Conservation (phyloP, 2,329 filamentous ascomycete genomes). For the Cladophialophora bantiana region DNA sequence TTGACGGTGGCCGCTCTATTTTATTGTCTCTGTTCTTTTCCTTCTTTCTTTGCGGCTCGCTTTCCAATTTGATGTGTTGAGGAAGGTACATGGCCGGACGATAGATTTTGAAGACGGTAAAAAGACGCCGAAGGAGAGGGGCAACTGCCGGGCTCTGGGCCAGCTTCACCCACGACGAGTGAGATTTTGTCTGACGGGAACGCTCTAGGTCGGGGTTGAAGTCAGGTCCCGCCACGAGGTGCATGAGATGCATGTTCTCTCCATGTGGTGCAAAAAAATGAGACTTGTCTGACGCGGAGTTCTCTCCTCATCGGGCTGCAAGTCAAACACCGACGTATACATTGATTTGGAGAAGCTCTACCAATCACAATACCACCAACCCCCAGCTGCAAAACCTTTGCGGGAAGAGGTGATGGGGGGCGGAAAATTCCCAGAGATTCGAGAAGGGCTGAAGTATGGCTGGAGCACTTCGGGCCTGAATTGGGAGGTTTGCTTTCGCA, state of each 20-base stretch:
- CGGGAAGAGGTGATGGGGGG: background rate
- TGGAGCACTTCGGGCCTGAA: background rate
- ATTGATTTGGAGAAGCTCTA: background rate
- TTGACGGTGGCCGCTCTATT: background rate
- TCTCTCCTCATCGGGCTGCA: too few species aligned
- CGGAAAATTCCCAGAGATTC: background rate
- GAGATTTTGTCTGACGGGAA: constrained; percentile 1
- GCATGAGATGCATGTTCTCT: too few species aligned
- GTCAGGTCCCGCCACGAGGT: background rate
- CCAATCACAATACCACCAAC: background rate
- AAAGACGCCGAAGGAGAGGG: background rate
- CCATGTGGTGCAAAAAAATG: too few species aligned
- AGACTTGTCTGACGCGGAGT: too few species aligned
- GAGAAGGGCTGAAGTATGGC: background rate
- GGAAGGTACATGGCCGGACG: background rate
- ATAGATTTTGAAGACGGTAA: background rate
- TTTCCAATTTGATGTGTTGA: background rate
- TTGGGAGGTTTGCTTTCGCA: background rate
- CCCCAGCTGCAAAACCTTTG: background rate
- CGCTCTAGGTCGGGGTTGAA: background rate
- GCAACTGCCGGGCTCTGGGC: background rate
- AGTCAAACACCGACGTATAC: too few species aligned
- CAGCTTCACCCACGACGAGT: background rate
- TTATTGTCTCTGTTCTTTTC: background rate
- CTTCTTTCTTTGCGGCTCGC: background rate